Evolutionary conservation across 768 basidiomycete species (phyloP), one percentile per base, ranked within the genome.

Genomic region (Boletus tomentosulus): DNA sequence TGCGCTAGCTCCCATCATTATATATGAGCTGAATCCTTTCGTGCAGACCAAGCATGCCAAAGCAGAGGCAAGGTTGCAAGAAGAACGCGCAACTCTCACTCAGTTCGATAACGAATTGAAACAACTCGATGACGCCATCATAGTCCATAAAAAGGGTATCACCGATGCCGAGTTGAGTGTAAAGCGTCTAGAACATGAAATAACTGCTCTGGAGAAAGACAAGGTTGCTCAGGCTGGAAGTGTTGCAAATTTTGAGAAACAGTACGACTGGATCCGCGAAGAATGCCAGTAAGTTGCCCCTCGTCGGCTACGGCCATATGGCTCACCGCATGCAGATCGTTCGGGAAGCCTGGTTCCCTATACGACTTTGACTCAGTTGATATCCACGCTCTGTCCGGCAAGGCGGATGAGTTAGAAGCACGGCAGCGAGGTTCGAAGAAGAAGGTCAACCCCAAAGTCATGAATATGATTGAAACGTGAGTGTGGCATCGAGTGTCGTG

Each of bases 381-480:
- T 63, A 79, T 93, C 19, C 69, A 51, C 2, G 71, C 76, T 47
- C 72, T 89, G 57, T 74, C 78, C 44, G 75, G 82, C 39, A 87
- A 85, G 65, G 86, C 86, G 25, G 73, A 76, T 8, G 89, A 92
- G 61, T 77, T 98, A 11, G 86, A 91, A 59, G 75, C 81, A 19
- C 76, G 84, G 44, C 92, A 92, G 66, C 87, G 86, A 62, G 84
- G 85, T 22, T 86, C 92, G 85, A 95, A 93, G 75, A 92, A 93
- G 75, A 97, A 95, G 69, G 79, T 98, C 63, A 98, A 99, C 62
- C 86, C 87, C 3, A 97, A 96, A 69, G 94, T 93, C 44, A 84
- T 97, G 76, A 91, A 87, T 61, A 95, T 95, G 89, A 91, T 98
- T 47, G 96, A 97, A 60, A 87, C 82, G 93, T 97, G 57, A 55